Evolutionary conservation across 1,139 yeast species (phyloP).

Genomic region (Diutina rugosa): DNA sequence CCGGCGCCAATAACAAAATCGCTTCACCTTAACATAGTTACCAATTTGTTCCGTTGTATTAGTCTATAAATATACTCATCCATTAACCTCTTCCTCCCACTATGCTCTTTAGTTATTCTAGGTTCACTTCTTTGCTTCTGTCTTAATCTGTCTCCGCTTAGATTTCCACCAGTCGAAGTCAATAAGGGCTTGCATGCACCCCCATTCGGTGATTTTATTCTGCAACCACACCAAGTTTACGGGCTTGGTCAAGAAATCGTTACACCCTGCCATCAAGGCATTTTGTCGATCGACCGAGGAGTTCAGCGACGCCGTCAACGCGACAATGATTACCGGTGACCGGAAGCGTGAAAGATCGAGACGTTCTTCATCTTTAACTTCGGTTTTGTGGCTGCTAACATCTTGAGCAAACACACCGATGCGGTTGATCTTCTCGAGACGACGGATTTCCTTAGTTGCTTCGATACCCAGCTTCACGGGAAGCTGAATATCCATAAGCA

Average conservation of each 20-base stretch:
- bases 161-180: constrained; percentile 90
- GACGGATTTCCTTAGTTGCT: constrained; percentile 80
- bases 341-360: constrained; percentile 53
- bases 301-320: constrained; percentile 79
- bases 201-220: constrained; percentile 93
- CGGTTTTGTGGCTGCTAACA: constrained; percentile 16
- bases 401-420: constrained; percentile 67
- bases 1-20: too few relatives aligned
- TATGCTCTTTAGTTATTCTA: too few relatives aligned
- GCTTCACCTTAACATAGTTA: too few relatives aligned
- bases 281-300: constrained; percentile 79
- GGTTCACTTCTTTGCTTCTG: not conserved
- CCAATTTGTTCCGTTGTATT: not conserved
- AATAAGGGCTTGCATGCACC: constrained; percentile 92
- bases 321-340: constrained; percentile 92
- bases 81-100: not conserved
- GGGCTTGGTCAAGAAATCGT: constrained; percentile 93
- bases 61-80: not conserved
- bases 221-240: constrained; percentile 91
- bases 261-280: constrained; percentile 94
- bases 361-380: constrained; percentile 27
- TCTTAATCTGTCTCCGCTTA: constrained; percentile 7
- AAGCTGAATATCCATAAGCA: constrained; percentile 87
- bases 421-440: constrained; percentile 66
- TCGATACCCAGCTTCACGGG: constrained; percentile 92